Base-by-base conservation (phyloP, 2,329 filamentous ascomycete genomes). In the Pleurostoma richardsiae region DNA sequence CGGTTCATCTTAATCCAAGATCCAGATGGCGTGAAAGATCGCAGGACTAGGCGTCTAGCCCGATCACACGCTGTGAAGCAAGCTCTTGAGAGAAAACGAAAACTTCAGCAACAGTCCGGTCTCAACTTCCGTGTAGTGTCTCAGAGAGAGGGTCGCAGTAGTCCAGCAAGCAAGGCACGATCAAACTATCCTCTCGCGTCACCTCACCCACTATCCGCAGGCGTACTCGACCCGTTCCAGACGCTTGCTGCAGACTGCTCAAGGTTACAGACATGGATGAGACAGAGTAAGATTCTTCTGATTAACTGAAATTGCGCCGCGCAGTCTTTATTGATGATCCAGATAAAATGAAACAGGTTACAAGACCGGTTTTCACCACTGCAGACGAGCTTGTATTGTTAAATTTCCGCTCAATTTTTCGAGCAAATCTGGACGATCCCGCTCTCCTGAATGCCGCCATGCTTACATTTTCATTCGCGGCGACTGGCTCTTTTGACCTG, bases 371-470 rank as follows among this genome's bases (percentile, higher is more conserved):
- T 0, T 67, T 71, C 6, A 71, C 60, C 19, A 47, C 69, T 29
- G 49, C 54, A 1, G 61, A 70, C 5, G 59, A 66, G n/a, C 56
- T 66, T 39, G 57, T 55, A 2, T 57, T 71, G n/a, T 64, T 66
- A 19, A 68, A 60, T 47, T 69, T 72, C 30, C 51, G 40, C 11
- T 59, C 58, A 0, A 58, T 72, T 30, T 60, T 72, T 28, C 61
- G 56, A 44, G 59, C 53, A 4, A 59, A 62, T 0, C 30, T 65
- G 0, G 56, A 59, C 30, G 67, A 73, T 44, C 59, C 56, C 0
- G 67, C 68, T 43, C 60, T 73, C 5, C 40, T 65, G 2, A 69
- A 59, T 48, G 68, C 70, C 0, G 51, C 65, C 7, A 67, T 71
- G 64, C 59, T 71, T n/a, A 61, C 68, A 0, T 57, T 70, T 40